Base-by-base conservation (phyloP, 2,329 filamentous ascomycete species). In the Ophiocordyceps camponoti-saundersi region DNA sequence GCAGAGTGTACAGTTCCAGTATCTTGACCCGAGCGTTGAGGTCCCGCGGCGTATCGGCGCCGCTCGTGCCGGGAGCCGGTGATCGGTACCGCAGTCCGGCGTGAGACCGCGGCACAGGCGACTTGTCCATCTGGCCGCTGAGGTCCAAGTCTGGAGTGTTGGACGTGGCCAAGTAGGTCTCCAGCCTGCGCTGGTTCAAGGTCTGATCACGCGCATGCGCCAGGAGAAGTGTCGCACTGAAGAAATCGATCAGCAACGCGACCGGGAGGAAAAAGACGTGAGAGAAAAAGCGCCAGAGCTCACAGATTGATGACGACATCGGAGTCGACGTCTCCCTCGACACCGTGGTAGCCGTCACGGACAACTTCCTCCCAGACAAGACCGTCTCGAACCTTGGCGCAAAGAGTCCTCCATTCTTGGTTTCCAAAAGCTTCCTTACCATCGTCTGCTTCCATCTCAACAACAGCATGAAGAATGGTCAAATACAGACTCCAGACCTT, bases 401-500 rank as follows among this genome's bases (percentile, higher is more conserved):
- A 87, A 53, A 96, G 69, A 13, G 76, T 69, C 61, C 86, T 82
- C 85, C 89, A 98, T 60, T 86, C 81, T 57, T 85, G 79, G 46
- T 79, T 80, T 3, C 92, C 92, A 66, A 96, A 94, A 13, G 82
- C 76, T 46, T 82, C 77, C 67, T 92, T 95, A 45, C 90, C 92
- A 62, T 95, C 89, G 54, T 95, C 86, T 2, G 85, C 73, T 48
- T 88, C 87, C 59, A 96, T 71, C 58, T 96, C 90, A 34, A 94
- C 71, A 52, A 95, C 83, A 39, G 87, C 84, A 66, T 95, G 95
- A 51, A 96, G 71, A 45, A 95, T 82, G 18, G 89, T 95, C 53
- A 96, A 75, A 61, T 96, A 98, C 57, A 98, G 73, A 63, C 88
- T 95, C 92, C 92, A 98, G 52, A 96, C 83, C 65, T 96, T 98